These are phyloP conservation scores for Podospora sp. DNA, from an alignment of 495 filamentous ascomycete species.

Conservation along the genomic window DNA sequence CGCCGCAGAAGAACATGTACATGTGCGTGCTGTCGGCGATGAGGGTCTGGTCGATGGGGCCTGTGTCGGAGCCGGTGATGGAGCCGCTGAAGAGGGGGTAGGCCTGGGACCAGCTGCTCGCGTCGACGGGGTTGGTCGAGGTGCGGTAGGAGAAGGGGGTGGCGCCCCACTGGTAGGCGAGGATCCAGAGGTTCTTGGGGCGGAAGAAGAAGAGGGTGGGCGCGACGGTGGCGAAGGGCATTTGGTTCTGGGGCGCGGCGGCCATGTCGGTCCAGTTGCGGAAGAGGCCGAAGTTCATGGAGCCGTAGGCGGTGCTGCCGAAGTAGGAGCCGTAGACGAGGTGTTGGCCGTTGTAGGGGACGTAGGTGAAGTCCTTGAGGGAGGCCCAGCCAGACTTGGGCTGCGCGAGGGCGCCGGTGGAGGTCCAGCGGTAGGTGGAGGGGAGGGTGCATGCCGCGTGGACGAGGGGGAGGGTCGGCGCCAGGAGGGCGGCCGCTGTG, in stretches of 20 bases:
- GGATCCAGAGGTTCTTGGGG: conserved; percentile 62
- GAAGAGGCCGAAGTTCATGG: conserved; percentile 60
- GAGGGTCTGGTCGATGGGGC: conserved; percentile 61
- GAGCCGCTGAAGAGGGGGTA: conserved; percentile 59
- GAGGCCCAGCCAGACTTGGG: conserved; percentile 56
- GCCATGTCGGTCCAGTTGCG: conserved; percentile 58
- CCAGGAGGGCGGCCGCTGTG: conserved; percentile 11
- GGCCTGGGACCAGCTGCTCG: conserved; percentile 57
- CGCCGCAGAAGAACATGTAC: conserved; percentile 68
- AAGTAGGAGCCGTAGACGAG: conserved; percentile 56
- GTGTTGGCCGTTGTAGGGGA: conserved; percentile 56
- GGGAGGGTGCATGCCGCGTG: conserved; percentile 51
- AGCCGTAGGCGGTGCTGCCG: conserved; percentile 49
- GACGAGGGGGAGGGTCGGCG: background rate
- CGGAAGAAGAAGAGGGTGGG: conserved; percentile 64
- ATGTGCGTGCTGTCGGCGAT: conserved; percentile 61
- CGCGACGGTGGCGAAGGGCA: conserved; percentile 55
- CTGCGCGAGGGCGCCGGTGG: conserved; percentile 48
- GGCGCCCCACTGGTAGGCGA: conserved; percentile 63
- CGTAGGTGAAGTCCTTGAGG: conserved; percentile 62
- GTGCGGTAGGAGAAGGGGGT: conserved; percentile 62
- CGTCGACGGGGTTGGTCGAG: conserved; percentile 57
- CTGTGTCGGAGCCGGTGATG: conserved; percentile 52
- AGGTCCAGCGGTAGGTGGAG: conserved; percentile 59
- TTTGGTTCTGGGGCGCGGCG: conserved; percentile 54